phyloP scores from a whole-genome alignment of 106 monocot genomes.

The Narthecium ossifragum region DNA sequence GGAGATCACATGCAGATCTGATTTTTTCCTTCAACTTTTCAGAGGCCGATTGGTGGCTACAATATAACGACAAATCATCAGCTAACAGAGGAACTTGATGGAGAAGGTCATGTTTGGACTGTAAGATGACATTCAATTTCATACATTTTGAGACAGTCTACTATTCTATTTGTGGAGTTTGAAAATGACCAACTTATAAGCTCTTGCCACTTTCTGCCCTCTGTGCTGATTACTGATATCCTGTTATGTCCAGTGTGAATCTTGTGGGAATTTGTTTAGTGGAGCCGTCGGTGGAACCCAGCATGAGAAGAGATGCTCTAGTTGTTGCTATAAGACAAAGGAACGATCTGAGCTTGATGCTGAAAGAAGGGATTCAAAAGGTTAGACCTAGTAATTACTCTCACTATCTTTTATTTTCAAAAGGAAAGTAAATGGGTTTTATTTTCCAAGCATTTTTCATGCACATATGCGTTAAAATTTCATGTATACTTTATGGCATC shows the following conservation, averaged over 20 bases:
- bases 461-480: no score
- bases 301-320: constrained; percentile 17
- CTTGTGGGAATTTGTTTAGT: constrained; percentile 36
- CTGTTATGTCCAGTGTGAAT: constrained; percentile 27
- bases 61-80: constrained; percentile 43
- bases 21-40: no score
- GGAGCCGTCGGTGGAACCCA: constrained; percentile 17
- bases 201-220: no score
- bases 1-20: neutral
- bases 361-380: no score
- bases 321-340: constrained; percentile 49
- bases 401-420: no score
- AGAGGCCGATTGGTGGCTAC: constrained; percentile 72
- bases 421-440: neutral
- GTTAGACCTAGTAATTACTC: no score
- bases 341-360: no score
- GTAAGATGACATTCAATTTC: constrained; percentile 10
- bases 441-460: no score
- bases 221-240: neutral
- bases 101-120: constrained; percentile 33
- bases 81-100: constrained; percentile 35
- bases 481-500: no score
- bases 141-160: no score
- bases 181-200: no score
- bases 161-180: no score